Percentiles rank a stretch among this genome's conserved stretches.
phyloP scores from a whole-genome alignment of 2,329 filamentous ascomycete species.

The Trichoderma atroviride region DNA sequence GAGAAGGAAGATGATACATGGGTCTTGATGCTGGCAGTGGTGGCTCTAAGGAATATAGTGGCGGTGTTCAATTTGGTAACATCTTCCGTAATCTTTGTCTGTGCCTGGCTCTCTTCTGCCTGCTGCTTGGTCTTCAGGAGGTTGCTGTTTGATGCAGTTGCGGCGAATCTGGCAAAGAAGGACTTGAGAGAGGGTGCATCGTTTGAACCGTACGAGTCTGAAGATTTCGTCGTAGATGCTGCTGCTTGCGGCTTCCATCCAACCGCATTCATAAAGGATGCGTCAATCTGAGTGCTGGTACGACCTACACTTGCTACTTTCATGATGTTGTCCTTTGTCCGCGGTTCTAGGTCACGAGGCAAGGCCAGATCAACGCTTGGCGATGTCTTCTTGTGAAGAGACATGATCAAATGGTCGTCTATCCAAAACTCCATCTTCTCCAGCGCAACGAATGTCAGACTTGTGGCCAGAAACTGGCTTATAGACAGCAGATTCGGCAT shows the following conservation, averaged over 20 bases:
- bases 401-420: conserved; percentile 81
- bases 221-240: conserved; percentile 44
- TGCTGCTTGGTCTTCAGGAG: conserved; percentile 57
- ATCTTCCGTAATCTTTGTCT: conserved; percentile 69
- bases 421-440: conserved; percentile 87
- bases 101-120: conserved; percentile 63
- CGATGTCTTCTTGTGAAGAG: conserved; percentile 81
- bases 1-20: conserved; percentile 73
- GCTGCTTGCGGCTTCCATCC: conserved; percentile 71
- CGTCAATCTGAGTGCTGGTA: conserved; percentile 90
- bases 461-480: conserved; percentile 90
- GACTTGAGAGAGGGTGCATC: conserved; percentile 67
- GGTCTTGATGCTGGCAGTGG: conserved; percentile 79
- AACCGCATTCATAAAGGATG: conserved; percentile 82
- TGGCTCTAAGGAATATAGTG: conserved; percentile 86
- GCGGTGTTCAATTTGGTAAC: conserved; percentile 71
- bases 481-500: conserved; percentile 84
- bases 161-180: conserved; percentile 80
- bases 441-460: conserved; percentile 91
- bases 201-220: conserved; percentile 53
- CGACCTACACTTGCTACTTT: conserved; percentile 77
- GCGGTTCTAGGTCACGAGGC: conserved; percentile 77
- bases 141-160: conserved; percentile 53
- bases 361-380: conserved; percentile 73
- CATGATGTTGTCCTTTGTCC: conserved; percentile 87